Evolutionary conservation across 2,329 filamentous ascomycete species (phyloP), one percentile per base, ranked within the genome.

Genomic region (Cercospora zeina): DNA sequence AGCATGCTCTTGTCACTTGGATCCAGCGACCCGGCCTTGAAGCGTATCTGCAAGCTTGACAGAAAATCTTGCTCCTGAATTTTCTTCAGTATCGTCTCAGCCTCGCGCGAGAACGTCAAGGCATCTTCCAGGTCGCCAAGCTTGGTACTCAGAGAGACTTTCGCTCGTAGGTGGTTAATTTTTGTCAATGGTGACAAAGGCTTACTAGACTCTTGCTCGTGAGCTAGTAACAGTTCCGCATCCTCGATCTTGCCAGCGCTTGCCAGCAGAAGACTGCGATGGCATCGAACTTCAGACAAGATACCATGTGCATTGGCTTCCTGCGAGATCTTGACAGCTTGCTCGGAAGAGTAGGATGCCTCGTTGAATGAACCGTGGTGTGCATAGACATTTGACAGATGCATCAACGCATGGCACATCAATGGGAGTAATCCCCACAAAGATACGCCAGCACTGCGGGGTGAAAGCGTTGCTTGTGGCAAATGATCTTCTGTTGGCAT

Each of bases 291-390:
- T 2, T 62, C 56, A 6, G 63, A 65, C 11, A 67, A 36, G 2
- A 71, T 50, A 10, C 60, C 58, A 14, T 54, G 62, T 8, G 68
- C 54, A 8, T 62, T 57, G n/a, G 68, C 57, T 6, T 62, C 62
- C 45, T 83, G 82, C 21, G 90, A 90, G 63, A 96, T 84, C 70
- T 89, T 91, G 58, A 89, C 81, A 0, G 92, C 92, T 69, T 95
- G 89, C 68, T 97, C 89, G 1, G 89, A 88, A 68, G 96, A 96
- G 73, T 93, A 95, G 0, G 93, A 78, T 1, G 93, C 93, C 74
- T 97, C 93, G 63, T 91, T 87, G 66, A 92, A 91, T 77, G 96
- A 84, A 30, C 95, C 95, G 65, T 95, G 85, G 67, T 96, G 89
- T 1, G 89, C 86, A 69, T 93, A 96, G 1, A 96, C 80, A 3